Evolutionary conservation across 2,329 filamentous ascomycete species (phyloP).

Genomic region (Helminthosporium solani): DNA sequence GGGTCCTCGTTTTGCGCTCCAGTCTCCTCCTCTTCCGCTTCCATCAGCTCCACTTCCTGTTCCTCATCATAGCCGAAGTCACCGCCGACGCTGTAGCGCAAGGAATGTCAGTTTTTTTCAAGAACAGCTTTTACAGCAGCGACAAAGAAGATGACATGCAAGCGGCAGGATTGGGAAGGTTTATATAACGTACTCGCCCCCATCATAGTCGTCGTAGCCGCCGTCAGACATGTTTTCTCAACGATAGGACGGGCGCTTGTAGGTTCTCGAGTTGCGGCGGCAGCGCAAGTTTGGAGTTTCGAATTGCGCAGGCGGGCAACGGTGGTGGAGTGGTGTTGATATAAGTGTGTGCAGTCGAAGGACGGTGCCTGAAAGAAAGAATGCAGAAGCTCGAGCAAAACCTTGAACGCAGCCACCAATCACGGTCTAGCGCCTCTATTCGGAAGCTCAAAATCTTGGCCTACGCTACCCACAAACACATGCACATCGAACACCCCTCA

Average conservation of each 20-base stretch:
- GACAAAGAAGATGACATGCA: conserved; percentile 9
- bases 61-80: conserved; percentile 57
- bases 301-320: not conserved
- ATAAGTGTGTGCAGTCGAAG: not conserved
- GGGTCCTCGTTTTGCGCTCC: conserved; percentile 36
- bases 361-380: conserved; percentile 12
- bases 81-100: conserved; percentile 38
- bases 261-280: not conserved
- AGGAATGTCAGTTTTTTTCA: conserved; percentile 14
- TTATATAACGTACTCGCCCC: conserved; percentile 31
- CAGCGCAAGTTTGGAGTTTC: not conserved
- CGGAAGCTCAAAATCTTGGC: not conserved
- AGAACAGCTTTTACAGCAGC: conserved; percentile 1
- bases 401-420: conserved; percentile 6
- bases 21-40: conserved; percentile 57
- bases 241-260: not conserved
- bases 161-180: conserved; percentile 5
- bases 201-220: conserved; percentile 44
- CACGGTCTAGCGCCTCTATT: conserved; percentile 3
- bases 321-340: not conserved
- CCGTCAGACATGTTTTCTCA: conserved; percentile 48
- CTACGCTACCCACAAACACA: too few species aligned
- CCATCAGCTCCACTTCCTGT: conserved; percentile 65
- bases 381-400: conserved; percentile 13
- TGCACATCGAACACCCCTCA: too few species aligned